Evolutionary conservation across 495 filamentous ascomycete genomes (phyloP).

Genomic region (Cetradonia linearis): DNA sequence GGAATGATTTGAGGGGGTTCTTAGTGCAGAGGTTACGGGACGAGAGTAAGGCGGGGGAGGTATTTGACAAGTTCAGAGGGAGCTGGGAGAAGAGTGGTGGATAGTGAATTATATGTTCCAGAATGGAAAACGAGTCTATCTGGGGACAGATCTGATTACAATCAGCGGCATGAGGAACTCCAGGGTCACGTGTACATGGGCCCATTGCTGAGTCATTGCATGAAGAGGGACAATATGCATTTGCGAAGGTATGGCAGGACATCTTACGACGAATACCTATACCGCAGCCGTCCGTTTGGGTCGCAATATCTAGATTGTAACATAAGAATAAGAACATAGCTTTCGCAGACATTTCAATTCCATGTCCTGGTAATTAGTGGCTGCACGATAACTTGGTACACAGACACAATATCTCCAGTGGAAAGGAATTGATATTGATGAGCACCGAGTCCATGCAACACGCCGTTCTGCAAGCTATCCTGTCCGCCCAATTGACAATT

Average conservation of each 20-base stretch:
- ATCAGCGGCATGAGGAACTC: neutral
- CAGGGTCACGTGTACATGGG: neutral
- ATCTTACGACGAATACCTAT: neutral
- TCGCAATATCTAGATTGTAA: no score
- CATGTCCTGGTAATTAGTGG: neutral
- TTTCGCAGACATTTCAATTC: neutral
- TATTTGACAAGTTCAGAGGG: slow-evolving; percentile 54
- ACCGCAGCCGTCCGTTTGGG: neutral
- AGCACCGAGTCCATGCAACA: slow-evolving; percentile 8
- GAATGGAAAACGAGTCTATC: neutral
- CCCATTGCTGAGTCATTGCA: neutral
- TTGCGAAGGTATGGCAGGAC: neutral
- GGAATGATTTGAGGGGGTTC: slow-evolving; percentile 75
- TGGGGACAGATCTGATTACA: neutral
- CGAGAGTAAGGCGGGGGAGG: slow-evolving; percentile 52
- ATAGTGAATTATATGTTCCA: neutral
- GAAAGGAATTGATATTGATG: slow-evolving; percentile 3
- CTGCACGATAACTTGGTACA: neutral
- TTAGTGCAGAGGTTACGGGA: slow-evolving; percentile 69
- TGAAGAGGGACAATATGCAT: neutral
- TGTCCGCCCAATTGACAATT: neutral
- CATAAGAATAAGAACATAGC: no score
- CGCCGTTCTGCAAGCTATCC: neutral
- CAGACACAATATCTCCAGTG: neutral
- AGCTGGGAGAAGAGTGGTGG: slow-evolving; percentile 46